Conservation (phyloP, 75 land plant species). For the Pinus tabuliformis region DNA sequence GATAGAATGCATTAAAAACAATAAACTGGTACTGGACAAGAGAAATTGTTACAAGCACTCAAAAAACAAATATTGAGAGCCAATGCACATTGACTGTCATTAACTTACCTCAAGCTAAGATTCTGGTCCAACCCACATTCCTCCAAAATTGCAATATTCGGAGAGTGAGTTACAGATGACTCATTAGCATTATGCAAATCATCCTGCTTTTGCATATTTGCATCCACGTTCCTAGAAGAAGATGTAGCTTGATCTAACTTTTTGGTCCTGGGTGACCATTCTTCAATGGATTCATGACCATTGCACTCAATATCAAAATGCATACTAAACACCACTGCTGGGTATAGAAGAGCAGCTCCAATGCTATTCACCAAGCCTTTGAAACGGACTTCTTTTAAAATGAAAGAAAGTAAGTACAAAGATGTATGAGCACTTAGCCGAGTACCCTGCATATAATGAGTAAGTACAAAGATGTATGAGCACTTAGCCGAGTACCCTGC, state of each 20-base stretch:
- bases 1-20: background rate
- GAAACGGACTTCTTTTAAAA: constrained; percentile 76
- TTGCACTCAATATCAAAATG: constrained; percentile 24
- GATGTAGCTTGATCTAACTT: background rate
- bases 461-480: constrained; percentile 72
- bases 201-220: constrained; percentile 4
- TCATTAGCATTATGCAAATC: background rate
- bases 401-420: constrained; percentile 79
- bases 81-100: too few species aligned
- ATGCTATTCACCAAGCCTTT: constrained; percentile 81
- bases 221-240: background rate
- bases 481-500: constrained; percentile 53
- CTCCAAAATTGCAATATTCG: background rate
- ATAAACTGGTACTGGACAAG: background rate
- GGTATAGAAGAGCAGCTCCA: constrained; percentile 74
- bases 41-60: background rate
- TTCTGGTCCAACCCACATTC: background rate
- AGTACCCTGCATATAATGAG: constrained; percentile 38
- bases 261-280: background rate
- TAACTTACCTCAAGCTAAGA: background rate
- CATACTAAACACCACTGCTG: constrained; percentile 20
- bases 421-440: constrained; percentile 21
- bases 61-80: background rate
- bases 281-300: constrained; percentile 26
- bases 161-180: background rate